A percentile compares a stretch with the other conserved stretches of the same genome.
These are phyloP conservation scores for Neonectria sp. DNA, from an alignment of 2,329 filamentous ascomycete species.

Conservation along the genomic window DNA sequence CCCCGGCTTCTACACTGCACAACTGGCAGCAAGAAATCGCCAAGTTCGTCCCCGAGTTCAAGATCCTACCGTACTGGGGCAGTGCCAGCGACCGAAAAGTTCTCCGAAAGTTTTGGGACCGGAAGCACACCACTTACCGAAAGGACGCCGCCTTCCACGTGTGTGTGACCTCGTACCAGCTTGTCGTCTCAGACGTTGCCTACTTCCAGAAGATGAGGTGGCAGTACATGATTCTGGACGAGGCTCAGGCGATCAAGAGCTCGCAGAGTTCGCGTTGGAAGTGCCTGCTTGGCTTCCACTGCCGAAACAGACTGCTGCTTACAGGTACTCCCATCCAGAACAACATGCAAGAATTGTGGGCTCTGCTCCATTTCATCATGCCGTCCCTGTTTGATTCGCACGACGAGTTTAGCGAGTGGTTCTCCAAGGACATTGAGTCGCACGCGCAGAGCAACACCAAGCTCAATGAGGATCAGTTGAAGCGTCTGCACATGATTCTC, in stretches of 20 bases:
- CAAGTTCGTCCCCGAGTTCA: slow-evolving; percentile 93
- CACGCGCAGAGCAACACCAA: slow-evolving; percentile 99
- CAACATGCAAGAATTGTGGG: slow-evolving; percentile 99
- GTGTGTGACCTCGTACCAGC: slow-evolving; percentile 95
- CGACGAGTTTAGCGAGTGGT: slow-evolving; percentile 95
- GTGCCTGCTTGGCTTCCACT: slow-evolving; percentile 92
- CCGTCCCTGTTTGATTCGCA: slow-evolving; percentile 97
- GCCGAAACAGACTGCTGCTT: slow-evolving; percentile 91
- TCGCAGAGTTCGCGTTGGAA: slow-evolving; percentile 98
- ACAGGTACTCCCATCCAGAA: slow-evolving; percentile 99
- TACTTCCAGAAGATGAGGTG: slow-evolving; percentile 99
- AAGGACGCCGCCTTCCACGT: slow-evolving; percentile 96
- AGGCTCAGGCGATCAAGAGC: slow-evolving; percentile 99
- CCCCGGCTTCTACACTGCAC: slow-evolving; percentile 95
- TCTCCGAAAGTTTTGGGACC: slow-evolving; percentile 98
- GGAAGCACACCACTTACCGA: slow-evolving; percentile 96
- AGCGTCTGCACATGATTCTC: slow-evolving; percentile 97
- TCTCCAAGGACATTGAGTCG: slow-evolving; percentile 96
- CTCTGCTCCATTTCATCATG: slow-evolving; percentile 99
- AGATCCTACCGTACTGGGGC: slow-evolving; percentile 98
- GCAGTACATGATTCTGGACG: slow-evolving; percentile 99
- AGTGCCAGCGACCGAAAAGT: slow-evolving; percentile 95
- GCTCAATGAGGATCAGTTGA: slow-evolving; percentile 97
- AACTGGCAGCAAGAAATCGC: slow-evolving; percentile 99
- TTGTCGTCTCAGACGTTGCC: slow-evolving; percentile 94